A percentile compares a stretch with the other conserved stretches of the same genome.
Conservation (phyloP, 441 rosid genomes). For the Raphanus hybrid region DNA sequence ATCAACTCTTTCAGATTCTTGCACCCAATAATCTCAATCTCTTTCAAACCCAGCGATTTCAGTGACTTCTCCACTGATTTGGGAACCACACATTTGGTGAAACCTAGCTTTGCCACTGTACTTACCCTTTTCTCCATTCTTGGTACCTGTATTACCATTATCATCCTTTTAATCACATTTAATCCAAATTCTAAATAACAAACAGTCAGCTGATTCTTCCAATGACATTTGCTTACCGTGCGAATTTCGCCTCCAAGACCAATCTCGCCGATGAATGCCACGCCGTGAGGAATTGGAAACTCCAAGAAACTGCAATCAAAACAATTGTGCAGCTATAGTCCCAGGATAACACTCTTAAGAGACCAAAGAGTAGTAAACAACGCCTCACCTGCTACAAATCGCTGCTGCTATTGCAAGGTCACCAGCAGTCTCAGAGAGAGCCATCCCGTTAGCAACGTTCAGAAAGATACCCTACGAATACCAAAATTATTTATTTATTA, state of each 20-base stretch:
- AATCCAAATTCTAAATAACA: background rate
- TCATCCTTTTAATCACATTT: too few species aligned
- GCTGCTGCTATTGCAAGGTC: constrained; percentile 97
- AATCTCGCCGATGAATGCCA: constrained; percentile 87
- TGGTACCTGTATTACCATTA: constrained; percentile 54
- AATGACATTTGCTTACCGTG: constrained; percentile 49
- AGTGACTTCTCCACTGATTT: constrained; percentile 59
- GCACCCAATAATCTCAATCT: constrained; percentile 67
- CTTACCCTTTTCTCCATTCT: constrained; percentile 81
- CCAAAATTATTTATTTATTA: background rate
- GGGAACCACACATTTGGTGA: constrained; percentile 75
- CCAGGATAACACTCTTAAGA: background rate
- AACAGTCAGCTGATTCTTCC: background rate
- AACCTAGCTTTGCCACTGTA: constrained; percentile 82
- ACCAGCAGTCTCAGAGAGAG: constrained; percentile 83
- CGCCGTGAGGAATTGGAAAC: constrained; percentile 20
- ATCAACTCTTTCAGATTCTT: constrained; percentile 74
- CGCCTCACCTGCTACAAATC: constrained; percentile 77
- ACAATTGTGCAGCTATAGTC: too few species aligned
- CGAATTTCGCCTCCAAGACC: constrained; percentile 90
- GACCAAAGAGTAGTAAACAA: background rate
- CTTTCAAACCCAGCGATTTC: constrained; percentile 43
- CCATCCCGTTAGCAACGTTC: constrained; percentile 80
- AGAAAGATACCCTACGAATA: constrained; percentile 66
- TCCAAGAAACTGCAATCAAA: too few species aligned